Conservation (phyloP, 2,329 filamentous ascomycete species). For the Leptographium procerum region DNA sequence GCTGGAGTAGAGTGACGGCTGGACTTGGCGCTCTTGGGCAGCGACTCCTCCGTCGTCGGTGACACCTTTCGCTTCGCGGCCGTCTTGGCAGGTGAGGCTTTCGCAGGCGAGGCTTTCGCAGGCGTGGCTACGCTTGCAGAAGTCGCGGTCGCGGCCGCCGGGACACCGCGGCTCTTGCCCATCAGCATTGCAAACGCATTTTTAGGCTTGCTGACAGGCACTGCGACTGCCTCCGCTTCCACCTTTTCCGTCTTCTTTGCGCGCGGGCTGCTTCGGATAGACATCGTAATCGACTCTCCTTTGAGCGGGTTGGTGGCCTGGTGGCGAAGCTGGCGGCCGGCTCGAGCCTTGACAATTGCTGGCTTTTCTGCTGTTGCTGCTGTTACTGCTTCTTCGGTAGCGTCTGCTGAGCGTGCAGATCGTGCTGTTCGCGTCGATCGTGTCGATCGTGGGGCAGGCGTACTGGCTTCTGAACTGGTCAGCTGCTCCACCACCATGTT, state of each 20-base stretch:
- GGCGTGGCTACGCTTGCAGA: neutral
- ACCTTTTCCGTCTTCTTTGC: conserved; percentile 16
- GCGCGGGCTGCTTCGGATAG: conserved; percentile 25
- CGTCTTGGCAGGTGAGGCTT: conserved; percentile 12
- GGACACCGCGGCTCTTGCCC: conserved; percentile 22
- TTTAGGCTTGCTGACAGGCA: conserved; percentile 12
- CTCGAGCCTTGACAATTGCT: neutral
- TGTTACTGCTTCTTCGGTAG: neutral
- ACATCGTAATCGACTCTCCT: conserved; percentile 3
- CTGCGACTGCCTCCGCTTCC: conserved; percentile 12
- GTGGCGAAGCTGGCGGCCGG: no score
- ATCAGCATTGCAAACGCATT: conserved; percentile 47
- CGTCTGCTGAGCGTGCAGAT: conserved; percentile 7
- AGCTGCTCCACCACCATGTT: conserved; percentile 62
- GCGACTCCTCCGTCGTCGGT: conserved; percentile 20
- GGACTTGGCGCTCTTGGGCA: conserved; percentile 60
- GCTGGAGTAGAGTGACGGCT: conserved; percentile 66
- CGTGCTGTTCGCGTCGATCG: conserved; percentile 27
- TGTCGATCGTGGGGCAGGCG: conserved; percentile 2
- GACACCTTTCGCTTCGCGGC: conserved; percentile 25
- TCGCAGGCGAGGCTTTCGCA: conserved; percentile 13
- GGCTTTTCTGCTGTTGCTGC: conserved; percentile 9
- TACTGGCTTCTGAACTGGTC: conserved; percentile 27
- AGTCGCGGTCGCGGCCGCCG: neutral
- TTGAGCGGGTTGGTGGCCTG: neutral